Conservation (phyloP, 1,284 basidiomycete species). For the Trichosporon sp. region DNA sequence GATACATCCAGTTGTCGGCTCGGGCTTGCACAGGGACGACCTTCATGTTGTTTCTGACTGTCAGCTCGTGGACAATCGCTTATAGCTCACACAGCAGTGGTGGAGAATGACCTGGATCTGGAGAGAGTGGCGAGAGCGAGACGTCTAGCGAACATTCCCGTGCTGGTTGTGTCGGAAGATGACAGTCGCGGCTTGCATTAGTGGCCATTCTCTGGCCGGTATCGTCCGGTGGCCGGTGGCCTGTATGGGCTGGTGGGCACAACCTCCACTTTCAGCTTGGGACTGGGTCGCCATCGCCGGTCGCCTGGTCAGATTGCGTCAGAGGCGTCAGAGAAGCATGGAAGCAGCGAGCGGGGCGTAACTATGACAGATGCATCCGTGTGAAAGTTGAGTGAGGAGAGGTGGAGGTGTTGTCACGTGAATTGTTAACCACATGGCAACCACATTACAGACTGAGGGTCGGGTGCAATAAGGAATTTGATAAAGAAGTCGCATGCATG, state of each 20-base stretch:
- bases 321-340: neutral
- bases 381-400: neutral
- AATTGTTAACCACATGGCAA: neutral
- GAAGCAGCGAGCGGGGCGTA: no score
- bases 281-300: neutral
- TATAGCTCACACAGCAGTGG: neutral
- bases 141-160: neutral
- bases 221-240: no score
- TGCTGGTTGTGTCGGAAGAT: neutral
- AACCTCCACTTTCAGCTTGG: neutral
- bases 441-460: neutral
- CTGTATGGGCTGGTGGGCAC: neutral
- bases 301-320: neutral
- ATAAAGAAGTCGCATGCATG: neutral
- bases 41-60: constrained; percentile 31
- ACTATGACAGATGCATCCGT: no score
- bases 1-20: constrained; percentile 82
- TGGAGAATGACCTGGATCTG: neutral
- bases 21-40: constrained; percentile 70
- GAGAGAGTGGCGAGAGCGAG: neutral
- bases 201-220: no score
- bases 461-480: neutral
- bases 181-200: neutral
- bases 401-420: neutral
- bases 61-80: neutral